Base-by-base conservation (phyloP, 2,329 filamentous ascomycete species). In the Clarireedia monteithiana region DNA sequence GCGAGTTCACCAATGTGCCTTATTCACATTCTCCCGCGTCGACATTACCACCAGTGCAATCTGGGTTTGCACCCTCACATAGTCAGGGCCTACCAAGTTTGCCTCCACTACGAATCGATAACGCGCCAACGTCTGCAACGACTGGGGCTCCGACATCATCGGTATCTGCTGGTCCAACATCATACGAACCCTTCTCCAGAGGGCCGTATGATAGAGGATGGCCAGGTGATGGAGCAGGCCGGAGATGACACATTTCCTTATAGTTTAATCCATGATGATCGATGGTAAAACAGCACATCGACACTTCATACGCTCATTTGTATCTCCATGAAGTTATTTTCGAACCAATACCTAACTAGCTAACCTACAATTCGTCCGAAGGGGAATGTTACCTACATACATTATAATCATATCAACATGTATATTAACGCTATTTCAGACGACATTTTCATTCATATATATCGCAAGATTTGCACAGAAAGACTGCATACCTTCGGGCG, bases 51-150 rank as follows among this genome's bases (percentile, higher is more conserved):
- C 66, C 66, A 2, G 65, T 65, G 24, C 65, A 62, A 36, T 50
- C 54, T 15, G 60, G 60, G 5, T 66, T 62, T 48, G 46, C 57
- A 20, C 56, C 61, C 2, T 14, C 40, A 12, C 48, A 46, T 34
- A 58, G 57, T 12, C 60, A 60, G 44, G 62, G 59, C 40, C 56
- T 62, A 5, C 59, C 61, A 26, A 67, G 42, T 47, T 55, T 69
- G 6, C 67, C 67, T n/a, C 67, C 67, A 36, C 48, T 69, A 26
- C 59, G 66, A 40, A 67, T 67, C 17, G 66, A 68, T 6, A 63
- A 60, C 39, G 49, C 64, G 2, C 48, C 62, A 39, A 50, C 56
- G 10, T 58, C 60, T 9, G 48, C 56, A 9, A 50, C 60, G 15
- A 48, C 52, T 0, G 49, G 53, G 12, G 48, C 48, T 15, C 49